A percentile compares a stretch with the other conserved stretches of the same genome.
Conservation (phyloP, 176 grass and related monocot species). For the Ensete glaucum region DNA sequence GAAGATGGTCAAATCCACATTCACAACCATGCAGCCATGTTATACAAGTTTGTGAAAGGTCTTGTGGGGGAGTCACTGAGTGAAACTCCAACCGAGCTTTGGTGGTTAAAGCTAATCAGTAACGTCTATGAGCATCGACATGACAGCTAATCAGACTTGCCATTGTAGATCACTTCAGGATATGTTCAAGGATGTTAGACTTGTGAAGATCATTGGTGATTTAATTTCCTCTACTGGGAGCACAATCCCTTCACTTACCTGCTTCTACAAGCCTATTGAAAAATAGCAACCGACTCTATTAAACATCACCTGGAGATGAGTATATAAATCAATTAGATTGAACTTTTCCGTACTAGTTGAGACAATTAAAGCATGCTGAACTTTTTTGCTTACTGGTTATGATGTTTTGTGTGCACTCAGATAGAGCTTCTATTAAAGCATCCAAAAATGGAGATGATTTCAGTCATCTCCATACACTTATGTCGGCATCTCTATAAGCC, state of each 20-base stretch:
- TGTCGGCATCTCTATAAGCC: neutral
- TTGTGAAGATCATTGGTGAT: slow-evolving; percentile 79
- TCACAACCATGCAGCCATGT: slow-evolving; percentile 73
- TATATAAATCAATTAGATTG: neutral
- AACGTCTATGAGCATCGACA: slow-evolving; percentile 98
- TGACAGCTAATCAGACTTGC: slow-evolving; percentile 56
- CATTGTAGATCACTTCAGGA: slow-evolving; percentile 97
- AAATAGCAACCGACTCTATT: slow-evolving; percentile 93
- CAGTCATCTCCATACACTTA: neutral
- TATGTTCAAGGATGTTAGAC: slow-evolving; percentile 78
- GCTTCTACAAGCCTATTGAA: slow-evolving; percentile 72
- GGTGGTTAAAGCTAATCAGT: slow-evolving; percentile 47
- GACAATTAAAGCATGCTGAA: neutral
- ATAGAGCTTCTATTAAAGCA: neutral
- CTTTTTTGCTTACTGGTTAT: neutral
- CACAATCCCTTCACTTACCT: slow-evolving; percentile 86
- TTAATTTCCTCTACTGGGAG: slow-evolving; percentile 59
- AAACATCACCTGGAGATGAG: slow-evolving; percentile 60
- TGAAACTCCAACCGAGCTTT: slow-evolving; percentile 80
- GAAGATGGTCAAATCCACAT: slow-evolving; percentile 89
- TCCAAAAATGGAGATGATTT: neutral
- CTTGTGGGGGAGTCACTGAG: slow-evolving; percentile 57
- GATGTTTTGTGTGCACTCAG: neutral
- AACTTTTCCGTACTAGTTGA: neutral
- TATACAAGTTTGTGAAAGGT: slow-evolving; percentile 77